phyloP scores from a whole-genome alignment of 208 protist genomes.

The Giardia duodenalis region DNA sequence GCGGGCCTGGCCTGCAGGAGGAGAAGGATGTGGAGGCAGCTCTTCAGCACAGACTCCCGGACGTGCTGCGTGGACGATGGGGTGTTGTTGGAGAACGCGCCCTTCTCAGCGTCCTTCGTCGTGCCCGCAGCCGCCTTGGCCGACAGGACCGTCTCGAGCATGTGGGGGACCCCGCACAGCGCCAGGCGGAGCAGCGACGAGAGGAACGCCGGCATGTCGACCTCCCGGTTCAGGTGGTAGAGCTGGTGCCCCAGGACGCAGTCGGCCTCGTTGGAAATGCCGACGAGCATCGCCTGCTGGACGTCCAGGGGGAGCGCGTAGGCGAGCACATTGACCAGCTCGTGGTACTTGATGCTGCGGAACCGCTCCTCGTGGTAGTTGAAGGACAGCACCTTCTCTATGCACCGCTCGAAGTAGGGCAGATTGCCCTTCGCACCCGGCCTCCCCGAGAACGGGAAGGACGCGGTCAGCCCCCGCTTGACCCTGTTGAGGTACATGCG shows the following conservation, averaged over 20 bases:
- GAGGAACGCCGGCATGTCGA: background rate
- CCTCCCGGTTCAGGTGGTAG: background rate
- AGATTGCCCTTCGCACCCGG: background rate
- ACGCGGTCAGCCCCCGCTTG: background rate
- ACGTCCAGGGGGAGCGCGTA: background rate
- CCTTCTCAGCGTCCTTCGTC: background rate
- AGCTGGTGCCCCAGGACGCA: background rate
- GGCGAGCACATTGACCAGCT: background rate
- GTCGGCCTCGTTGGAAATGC: background rate
- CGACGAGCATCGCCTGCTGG: background rate
- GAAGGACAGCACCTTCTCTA: background rate
- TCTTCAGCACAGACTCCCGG: conserved; percentile 5
- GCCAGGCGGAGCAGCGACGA: background rate
- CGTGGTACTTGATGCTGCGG: background rate
- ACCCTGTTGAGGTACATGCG: background rate
- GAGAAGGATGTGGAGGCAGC: background rate
- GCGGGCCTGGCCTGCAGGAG: background rate
- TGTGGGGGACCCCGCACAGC: background rate
- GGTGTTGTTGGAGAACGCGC: background rate
- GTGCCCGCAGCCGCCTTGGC: background rate
- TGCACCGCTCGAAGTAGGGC: background rate
- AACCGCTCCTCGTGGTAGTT: background rate
- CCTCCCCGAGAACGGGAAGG: background rate
- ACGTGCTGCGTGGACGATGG: background rate
- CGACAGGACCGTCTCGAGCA: background rate